Percentiles rank a stretch among this genome's conserved stretches.
Conservation (phyloP, 495 filamentous ascomycete species). For the Cryomyces minteri region DNA sequence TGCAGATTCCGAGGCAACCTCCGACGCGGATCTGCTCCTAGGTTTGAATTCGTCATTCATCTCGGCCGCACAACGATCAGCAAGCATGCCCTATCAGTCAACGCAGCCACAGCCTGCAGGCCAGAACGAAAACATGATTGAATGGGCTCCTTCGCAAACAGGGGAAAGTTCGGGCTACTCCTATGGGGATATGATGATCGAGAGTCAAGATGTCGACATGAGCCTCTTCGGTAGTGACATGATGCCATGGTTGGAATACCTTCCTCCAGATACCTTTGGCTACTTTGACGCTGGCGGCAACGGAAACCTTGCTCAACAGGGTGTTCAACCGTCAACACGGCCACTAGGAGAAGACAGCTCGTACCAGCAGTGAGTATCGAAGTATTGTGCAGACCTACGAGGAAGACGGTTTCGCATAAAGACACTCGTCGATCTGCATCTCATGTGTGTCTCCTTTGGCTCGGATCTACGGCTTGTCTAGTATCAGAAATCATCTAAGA, state of each 20-base stretch:
- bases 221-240: conserved; percentile 33
- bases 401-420: too few relatives aligned
- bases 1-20: conserved; percentile 9
- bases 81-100: neutral
- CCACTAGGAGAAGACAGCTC: too few relatives aligned
- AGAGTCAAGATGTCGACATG: conserved; percentile 55
- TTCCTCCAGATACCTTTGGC: conserved; percentile 43
- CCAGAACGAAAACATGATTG: neutral
- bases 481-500: too few relatives aligned
- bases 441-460: too few relatives aligned
- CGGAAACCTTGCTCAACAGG: neutral
- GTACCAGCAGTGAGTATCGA: too few relatives aligned
- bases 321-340: too few relatives aligned
- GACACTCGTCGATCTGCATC: too few relatives aligned
- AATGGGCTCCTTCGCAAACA: neutral
- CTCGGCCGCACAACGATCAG: neutral
- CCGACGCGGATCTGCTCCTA: conserved; percentile 15
- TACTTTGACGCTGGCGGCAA: conserved; percentile 22
- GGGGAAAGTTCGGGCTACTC: neutral
- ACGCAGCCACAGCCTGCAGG: neutral
- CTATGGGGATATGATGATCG: conserved; percentile 42
- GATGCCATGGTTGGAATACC: conserved; percentile 49
- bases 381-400: too few relatives aligned
- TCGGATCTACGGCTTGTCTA: too few relatives aligned
- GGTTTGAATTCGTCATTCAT: conserved; percentile 11